Evolutionary conservation across 2,329 filamentous ascomycete species (phyloP), one percentile per base, ranked within the genome.

Genomic region (Colletotrichum musicola): DNA sequence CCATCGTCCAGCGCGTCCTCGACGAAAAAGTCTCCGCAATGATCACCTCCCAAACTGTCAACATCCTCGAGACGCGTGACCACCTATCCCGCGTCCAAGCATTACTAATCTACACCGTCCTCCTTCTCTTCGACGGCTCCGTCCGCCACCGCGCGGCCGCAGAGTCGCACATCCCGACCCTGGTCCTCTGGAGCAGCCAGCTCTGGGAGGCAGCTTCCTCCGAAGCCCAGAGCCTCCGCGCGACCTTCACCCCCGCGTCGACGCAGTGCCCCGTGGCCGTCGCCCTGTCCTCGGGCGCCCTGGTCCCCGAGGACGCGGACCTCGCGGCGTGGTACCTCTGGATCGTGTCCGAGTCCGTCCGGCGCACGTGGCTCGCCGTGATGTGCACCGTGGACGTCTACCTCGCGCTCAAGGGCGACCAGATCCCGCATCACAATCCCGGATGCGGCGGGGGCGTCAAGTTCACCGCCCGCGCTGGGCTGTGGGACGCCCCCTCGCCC

Each of bases 271-370:
- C 35, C 16, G 20, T 25, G 22, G 22, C 22, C 22, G 22, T 25
- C 22, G 22, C 25, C 42, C n/a, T 42, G 2, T 42, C 54, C 42
- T 27, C 42, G 25, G 3, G 30, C 20, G 16, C 38, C 6, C 16
- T 22, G 25, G 57, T 53, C 22, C 9, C 38, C 6, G 64, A 58
- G 42, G 62, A 75, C 71, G n/a, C 22, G 7, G 46, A 65, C 27
- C 27, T 60, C 30, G 6, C 60, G 12, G 30, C 63, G 27, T 78
- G 76, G 76, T 71, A 76, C 38, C 71, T 75, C 4, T 78, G 76
- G 76, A 73, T 78, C 20, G 55, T 78, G 1, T 71, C 76, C 3
- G 77, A 78, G 62, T 74, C 72, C 22, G 62, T 76, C n/a, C 71
- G 77, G 6, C 73, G 77, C 10, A 77, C 75, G 1, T 78, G 75